Percentiles rank a stretch among this genome's conserved stretches.
Conservation (phyloP, 2,329 filamentous ascomycete genomes). For the Myriosclerotinia scirpicola region DNA sequence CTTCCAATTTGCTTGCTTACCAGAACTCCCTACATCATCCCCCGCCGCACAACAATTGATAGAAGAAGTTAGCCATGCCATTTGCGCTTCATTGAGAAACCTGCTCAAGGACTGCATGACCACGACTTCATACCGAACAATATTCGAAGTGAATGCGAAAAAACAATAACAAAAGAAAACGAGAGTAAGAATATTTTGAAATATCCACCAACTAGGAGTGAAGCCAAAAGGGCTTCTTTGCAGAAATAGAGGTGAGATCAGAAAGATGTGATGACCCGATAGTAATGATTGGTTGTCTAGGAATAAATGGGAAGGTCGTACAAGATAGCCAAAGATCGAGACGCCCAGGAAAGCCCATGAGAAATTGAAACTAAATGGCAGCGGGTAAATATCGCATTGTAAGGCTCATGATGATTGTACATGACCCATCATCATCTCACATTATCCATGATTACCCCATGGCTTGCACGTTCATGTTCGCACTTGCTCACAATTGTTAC, state of each 20-base stretch:
- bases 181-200: constrained; percentile 7
- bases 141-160: constrained; percentile 18
- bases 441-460: not conserved
- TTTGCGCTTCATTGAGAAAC: constrained; percentile 40
- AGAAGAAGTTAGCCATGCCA: constrained; percentile 35
- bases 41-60: constrained; percentile 37
- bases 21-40: constrained; percentile 31
- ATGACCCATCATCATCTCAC: constrained; percentile 16
- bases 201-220: not conserved
- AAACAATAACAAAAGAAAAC: constrained; percentile 4
- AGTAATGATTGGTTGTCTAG: constrained; percentile 16
- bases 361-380: constrained; percentile 11
- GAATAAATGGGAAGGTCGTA: constrained; percentile 14
- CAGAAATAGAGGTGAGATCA: constrained; percentile 1
- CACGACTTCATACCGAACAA: constrained; percentile 36
- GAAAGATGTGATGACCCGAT: constrained; percentile 17
- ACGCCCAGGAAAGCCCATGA: constrained; percentile 17
- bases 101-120: constrained; percentile 39
- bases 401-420: constrained; percentile 13
- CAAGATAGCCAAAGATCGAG: constrained; percentile 16
- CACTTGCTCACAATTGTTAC: not conserved
- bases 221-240: constrained; percentile 12
- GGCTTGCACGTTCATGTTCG: constrained; percentile 4
- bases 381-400: constrained; percentile 22
- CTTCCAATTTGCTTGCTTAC: constrained; percentile 29